Evolutionary conservation across 805 yeast species (phyloP), one percentile per base, ranked within the genome.

Genomic region (Cyberlindnera maclurae): DNA sequence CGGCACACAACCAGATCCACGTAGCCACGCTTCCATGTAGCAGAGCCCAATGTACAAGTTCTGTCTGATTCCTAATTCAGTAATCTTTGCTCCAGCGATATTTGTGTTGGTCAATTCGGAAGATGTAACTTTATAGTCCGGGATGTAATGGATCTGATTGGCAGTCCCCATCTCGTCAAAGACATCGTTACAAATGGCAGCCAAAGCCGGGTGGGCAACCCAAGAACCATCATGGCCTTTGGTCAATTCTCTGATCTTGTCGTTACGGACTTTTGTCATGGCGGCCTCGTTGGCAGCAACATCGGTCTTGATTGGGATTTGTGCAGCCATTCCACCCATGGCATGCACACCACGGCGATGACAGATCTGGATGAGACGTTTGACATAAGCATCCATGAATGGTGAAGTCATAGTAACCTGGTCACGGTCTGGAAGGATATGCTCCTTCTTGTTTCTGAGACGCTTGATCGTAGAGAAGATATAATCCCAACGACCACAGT

Each of bases 291-390:
- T 82, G 42, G 78, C 75, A 36, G 62, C 74, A 26, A 70, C 69
- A 51, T 83, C 88, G 45, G 76, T 71, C 62, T 82, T 82, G 63
- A 82, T 83, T 45, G 93, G 93, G 52, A 83, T 82, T 49, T 82
- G 84, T 5, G 90, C 90, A 49, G 93, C 90, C 94, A 83, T 83
- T 50, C 94, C 94, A 52, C 94, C 94, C 78, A 83, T 80, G 16
- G 93, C 90, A 55, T 82, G 89, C 33, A 82, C 90, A 46, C 81
- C 83, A 64, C 90, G 72, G 54, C 74, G 68, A 60, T 83, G 94
- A 59, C 88, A 79, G 30, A 77, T 74, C 57, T 79, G 71, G 50
- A 83, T 85, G 57, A 83, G 67, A 55, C 79, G 73, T 54, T 76
- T 76, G 43, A 83, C 93, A 55, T 83, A 83, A 15, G 84, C 75